These are phyloP conservation scores for Mollisiaceae sp. DNA, from an alignment of 2,329 filamentous ascomycete genomes.

Conservation along the genomic window DNA sequence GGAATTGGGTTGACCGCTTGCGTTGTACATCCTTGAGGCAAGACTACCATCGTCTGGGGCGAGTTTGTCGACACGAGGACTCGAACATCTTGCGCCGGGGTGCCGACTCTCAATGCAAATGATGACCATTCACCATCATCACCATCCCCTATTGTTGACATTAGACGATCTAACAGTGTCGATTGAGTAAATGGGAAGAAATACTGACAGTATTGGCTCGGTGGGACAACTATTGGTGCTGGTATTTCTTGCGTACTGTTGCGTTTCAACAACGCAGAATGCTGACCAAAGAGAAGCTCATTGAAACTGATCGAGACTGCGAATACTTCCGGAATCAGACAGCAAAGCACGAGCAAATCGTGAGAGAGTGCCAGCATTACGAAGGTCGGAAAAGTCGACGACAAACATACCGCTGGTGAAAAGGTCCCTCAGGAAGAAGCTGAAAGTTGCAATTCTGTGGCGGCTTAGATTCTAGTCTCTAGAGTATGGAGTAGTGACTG, in stretches of 20 bases:
- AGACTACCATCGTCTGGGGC: conserved; percentile 43
- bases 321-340: not conserved
- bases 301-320: not conserved
- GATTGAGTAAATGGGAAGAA: not conserved
- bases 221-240: conserved; percentile 27
- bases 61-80: conserved; percentile 48
- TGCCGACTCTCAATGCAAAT: conserved; percentile 63
- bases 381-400: not conserved
- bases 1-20: conserved; percentile 43
- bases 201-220: conserved; percentile 32
- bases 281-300: not conserved
- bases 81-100: conserved; percentile 52
- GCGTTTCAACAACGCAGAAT: not conserved
- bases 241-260: conserved; percentile 14
- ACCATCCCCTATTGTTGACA: conserved; percentile 51
- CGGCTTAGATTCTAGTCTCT: too few relatives aligned
- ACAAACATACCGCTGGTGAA: not conserved
- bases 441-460: not conserved
- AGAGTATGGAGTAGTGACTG: too few relatives aligned
- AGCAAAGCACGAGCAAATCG: not conserved
- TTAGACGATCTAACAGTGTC: not conserved
- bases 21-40: conserved; percentile 42
- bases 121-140: conserved; percentile 75
- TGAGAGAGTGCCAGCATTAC: not conserved
- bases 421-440: not conserved